These are phyloP conservation scores for Capsella bursapastoris DNA, from an alignment of 345 rosid genomes.

Conservation along the genomic window DNA sequence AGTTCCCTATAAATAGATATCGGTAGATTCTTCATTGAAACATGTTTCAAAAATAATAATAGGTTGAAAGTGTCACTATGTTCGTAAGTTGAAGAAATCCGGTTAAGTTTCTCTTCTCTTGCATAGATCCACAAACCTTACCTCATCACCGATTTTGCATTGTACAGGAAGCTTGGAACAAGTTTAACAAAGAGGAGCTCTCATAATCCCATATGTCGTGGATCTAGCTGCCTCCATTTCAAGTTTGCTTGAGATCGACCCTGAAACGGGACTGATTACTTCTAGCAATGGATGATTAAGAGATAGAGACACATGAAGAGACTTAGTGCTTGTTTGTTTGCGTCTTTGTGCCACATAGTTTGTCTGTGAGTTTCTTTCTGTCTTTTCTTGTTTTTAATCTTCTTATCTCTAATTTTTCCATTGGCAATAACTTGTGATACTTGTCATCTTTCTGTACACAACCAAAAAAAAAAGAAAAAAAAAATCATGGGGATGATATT, in stretches of 20 bases:
- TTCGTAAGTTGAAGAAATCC: background rate
- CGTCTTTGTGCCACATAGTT: constrained; percentile 21
- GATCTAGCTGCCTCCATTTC: constrained; percentile 20
- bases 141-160: background rate
- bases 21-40: background rate
- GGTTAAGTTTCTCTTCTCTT: background rate
- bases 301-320: constrained; percentile 33
- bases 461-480: background rate
- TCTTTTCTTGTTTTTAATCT: constrained; percentile 23
- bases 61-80: background rate
- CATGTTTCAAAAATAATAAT: background rate
- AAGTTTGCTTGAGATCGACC: constrained; percentile 11
- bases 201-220: constrained; percentile 25
- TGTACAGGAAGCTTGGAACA: constrained; percentile 52
- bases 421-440: background rate
- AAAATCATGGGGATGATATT: constrained; percentile 35
- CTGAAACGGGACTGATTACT: constrained; percentile 25
- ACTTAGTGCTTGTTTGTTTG: constrained; percentile 33
- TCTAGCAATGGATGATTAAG: constrained; percentile 24
- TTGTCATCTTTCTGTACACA: constrained; percentile 29
- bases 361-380: constrained; percentile 26
- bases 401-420: constrained; percentile 2
- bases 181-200: constrained; percentile 50
- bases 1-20: background rate
- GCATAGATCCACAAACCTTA: constrained; percentile 17